phyloP scores from a whole-genome alignment of 1,139 yeast species.

The Geotrichum europaeum region DNA sequence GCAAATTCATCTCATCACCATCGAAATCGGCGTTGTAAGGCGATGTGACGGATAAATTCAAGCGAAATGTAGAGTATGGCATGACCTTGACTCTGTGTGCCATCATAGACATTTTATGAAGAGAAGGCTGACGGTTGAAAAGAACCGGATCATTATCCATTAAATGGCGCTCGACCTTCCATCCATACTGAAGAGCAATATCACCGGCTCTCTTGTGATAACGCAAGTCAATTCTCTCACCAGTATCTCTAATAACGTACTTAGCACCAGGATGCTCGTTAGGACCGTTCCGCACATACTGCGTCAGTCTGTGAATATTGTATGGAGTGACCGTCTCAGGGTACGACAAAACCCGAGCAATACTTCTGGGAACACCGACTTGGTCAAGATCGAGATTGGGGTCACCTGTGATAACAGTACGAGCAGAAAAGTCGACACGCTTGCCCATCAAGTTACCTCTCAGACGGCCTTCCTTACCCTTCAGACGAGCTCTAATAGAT shows the following conservation, averaged over 20 bases:
- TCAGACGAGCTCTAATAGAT: slow-evolving; percentile 95
- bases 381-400: slow-evolving; percentile 96
- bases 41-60: slow-evolving; percentile 92
- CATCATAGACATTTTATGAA: slow-evolving; percentile 99
- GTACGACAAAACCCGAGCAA: slow-evolving; percentile 90
- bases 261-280: slow-evolving; percentile 99
- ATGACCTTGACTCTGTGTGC: slow-evolving; percentile 98
- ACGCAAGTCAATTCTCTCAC: slow-evolving; percentile 95
- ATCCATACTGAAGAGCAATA: slow-evolving; percentile 93
- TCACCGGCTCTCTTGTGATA: slow-evolving; percentile 98
- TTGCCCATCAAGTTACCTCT: slow-evolving; percentile 99
- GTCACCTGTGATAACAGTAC: slow-evolving; percentile 99
- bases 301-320: slow-evolving; percentile 88
- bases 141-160: slow-evolving; percentile 97
- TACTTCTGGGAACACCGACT: slow-evolving; percentile 96
- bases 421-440: slow-evolving; percentile 98
- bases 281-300: slow-evolving; percentile 93
- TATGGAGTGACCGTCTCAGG: slow-evolving; percentile 98
- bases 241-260: slow-evolving; percentile 95
- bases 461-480: slow-evolving; percentile 98
- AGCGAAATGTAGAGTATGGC: slow-evolving; percentile 97
- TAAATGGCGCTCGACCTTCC: slow-evolving; percentile 98
- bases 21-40: slow-evolving; percentile 99
- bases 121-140: slow-evolving; percentile 97
- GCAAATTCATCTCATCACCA: slow-evolving; percentile 99